Evolutionary conservation across 2,329 filamentous ascomycete genomes (phyloP).

Genomic region (Periconia sp.): DNA sequence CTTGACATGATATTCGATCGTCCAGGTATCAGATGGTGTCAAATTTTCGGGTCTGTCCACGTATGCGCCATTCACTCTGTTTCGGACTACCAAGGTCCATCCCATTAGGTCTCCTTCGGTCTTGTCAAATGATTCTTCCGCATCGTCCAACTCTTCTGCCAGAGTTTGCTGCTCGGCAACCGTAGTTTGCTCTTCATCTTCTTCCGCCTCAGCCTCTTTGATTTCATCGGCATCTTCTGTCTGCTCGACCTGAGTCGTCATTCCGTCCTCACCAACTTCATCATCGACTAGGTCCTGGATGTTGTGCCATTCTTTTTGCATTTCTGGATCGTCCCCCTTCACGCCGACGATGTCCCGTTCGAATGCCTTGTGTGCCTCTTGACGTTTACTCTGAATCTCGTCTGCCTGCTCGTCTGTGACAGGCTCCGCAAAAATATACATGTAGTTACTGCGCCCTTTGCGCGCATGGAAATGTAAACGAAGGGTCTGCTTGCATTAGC

Average conservation of each 20-base stretch:
- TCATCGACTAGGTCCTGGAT: conserved; percentile 41
- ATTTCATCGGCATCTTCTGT: conserved; percentile 21
- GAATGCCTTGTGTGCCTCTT: conserved; percentile 70
- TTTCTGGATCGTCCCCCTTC: conserved; percentile 32
- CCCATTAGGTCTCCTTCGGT: conserved; percentile 58
- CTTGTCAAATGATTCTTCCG: conserved; percentile 2
- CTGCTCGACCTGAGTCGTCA: conserved; percentile 19
- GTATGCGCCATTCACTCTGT: conserved; percentile 70
- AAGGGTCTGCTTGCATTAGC: conserved; percentile 60
- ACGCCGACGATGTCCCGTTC: conserved; percentile 66
- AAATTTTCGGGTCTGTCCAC: conserved; percentile 66
- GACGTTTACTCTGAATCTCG: conserved; percentile 72
- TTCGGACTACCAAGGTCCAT: conserved; percentile 74
- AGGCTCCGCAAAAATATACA: conserved; percentile 91
- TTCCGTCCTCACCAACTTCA: conserved; percentile 35
- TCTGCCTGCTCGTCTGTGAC: conserved; percentile 75
- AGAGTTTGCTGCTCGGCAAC: no score
- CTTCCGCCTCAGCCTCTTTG: conserved; percentile 8
- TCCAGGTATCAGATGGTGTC: conserved; percentile 63
- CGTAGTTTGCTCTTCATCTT: no score
- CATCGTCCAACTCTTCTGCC: no score
- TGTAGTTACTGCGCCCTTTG: conserved; percentile 64
- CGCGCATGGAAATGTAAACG: conserved; percentile 84
- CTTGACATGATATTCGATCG: conserved; percentile 76
- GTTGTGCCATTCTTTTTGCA: conserved; percentile 37